Base-by-base conservation (phyloP, 495 filamentous ascomycete species). In the Gamarada debralockiae region DNA sequence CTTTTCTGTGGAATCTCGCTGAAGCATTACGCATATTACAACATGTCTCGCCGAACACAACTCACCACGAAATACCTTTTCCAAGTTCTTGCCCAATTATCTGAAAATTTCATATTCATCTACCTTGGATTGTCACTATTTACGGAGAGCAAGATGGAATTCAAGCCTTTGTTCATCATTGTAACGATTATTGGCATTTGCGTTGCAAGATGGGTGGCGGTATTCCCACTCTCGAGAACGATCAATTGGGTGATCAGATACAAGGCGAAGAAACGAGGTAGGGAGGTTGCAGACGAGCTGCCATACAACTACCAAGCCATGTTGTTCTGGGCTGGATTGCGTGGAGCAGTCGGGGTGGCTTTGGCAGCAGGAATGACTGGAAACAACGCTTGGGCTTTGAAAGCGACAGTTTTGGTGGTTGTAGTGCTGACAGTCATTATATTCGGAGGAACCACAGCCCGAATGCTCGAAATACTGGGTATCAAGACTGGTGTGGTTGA, bases 101-200 rank as follows among this genome's bases (percentile, higher is more conserved):
- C 92, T 0, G 93, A 98, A 72, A 98, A 98, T 69, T 98, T 98
- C 58, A 98, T 98, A 63, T 98, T 98, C 73, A 98, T 98, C 68
- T 98, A 97, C 64, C 81, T 98, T 1, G 93, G 93, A 0, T 75
- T 98, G 13, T 91, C 93, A 1, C 78, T 98, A 24, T 96, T 98
- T 66, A 96, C 95, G 2, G 90, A 96, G 58, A 79, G 79, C 18
- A 77, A 85, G 21, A 73, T 97, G n/a, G 79, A 85, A 41, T 97
- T 92, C 73, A 93, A 96, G 61, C 93, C 93, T 0, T 78, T 95
- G n/a, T 88, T 98, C 64, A 97, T 97, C 57, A 81, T 98, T 34
- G 84, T 98, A 46, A 87, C 92, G 0, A 83, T 96, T 8, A 67
- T 95, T 49, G 90, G 93, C 2, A 96, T 98, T 48, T 98, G 93